phyloP scores from a whole-genome alignment of 176 grass and related monocot genomes.

The Eleusine indica region DNA sequence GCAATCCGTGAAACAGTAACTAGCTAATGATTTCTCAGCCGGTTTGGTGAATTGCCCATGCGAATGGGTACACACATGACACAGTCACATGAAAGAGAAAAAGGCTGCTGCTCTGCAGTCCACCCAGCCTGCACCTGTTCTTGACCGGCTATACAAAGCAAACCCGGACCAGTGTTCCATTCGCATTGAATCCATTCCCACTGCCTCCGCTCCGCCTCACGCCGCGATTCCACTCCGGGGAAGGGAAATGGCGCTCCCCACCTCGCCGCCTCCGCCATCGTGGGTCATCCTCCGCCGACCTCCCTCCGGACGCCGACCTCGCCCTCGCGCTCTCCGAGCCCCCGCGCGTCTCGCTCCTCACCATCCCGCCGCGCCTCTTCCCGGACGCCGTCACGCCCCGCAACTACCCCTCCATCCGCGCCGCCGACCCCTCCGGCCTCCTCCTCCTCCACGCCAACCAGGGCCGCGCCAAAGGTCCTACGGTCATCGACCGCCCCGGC shows the following conservation, averaged over 20 bases:
- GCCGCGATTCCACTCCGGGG: not conserved
- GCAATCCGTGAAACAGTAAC: no score
- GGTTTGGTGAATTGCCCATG: no score
- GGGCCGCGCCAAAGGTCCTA: not conserved
- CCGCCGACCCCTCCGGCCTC: conserved; percentile 32
- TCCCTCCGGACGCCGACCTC: not conserved
- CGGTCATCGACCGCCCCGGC: not conserved
- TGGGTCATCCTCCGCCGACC: conserved; percentile 26
- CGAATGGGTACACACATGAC: no score
- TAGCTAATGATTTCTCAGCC: no score
- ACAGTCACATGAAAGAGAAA: no score
- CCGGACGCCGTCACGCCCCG: not conserved
- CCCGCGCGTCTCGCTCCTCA: not conserved
- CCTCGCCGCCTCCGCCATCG: not conserved
- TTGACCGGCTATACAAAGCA: not conserved
- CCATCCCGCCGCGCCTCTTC: not conserved
- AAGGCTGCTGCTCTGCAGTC: no score
- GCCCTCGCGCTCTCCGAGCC: not conserved
- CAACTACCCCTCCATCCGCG: conserved; percentile 24
- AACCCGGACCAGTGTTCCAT: not conserved
- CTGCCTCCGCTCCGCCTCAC: not conserved
- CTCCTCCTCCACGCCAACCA: conserved; percentile 31
- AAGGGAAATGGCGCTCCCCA: not conserved
- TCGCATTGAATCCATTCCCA: not conserved
- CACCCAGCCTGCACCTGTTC: no score